A percentile compares a stretch with the other conserved stretches of the same genome.
Conservation (phyloP, 1,139 yeast genomes). For the Blastobotrys proliferans region DNA sequence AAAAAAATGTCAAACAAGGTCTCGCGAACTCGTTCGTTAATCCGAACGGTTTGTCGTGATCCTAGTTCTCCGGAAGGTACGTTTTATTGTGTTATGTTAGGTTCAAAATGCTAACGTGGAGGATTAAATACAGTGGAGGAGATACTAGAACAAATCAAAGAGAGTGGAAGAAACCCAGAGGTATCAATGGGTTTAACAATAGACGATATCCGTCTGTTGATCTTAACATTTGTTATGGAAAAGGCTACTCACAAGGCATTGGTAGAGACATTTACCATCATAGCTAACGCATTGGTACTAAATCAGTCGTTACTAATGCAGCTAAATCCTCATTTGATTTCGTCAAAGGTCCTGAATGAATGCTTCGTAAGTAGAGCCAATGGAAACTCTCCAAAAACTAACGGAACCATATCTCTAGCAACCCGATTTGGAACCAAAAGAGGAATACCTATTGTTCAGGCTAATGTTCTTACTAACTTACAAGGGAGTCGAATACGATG, state of each 20-base stretch:
- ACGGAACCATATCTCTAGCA: not conserved
- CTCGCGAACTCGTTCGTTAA: too few species aligned
- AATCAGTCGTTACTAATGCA: constrained; percentile 17
- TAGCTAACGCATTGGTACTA: constrained; percentile 26
- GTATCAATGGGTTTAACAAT: constrained; percentile 5
- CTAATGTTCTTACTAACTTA: constrained; percentile 24
- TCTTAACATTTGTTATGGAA: constrained; percentile 9
- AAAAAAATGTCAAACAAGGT: too few species aligned
- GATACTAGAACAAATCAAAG: constrained; percentile 10
- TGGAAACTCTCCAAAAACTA: too few species aligned
- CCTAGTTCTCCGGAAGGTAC: too few species aligned
- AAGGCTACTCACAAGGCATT: constrained; percentile 12
- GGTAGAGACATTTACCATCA: constrained; percentile 23
- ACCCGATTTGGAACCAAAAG: constrained; percentile 11
- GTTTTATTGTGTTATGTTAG: too few species aligned
- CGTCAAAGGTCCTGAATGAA: constrained; percentile 16
- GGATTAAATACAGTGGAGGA: too few species aligned
- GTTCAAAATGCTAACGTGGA: too few species aligned
- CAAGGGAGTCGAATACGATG: constrained; percentile 16
- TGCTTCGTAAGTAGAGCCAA: constrained; percentile 9
- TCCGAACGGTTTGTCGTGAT: too few species aligned
- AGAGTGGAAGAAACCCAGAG: constrained; percentile 4
- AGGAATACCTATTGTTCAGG: constrained; percentile 19
- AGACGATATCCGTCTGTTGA: constrained; percentile 14
- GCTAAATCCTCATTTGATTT: constrained; percentile 17